Conservation (phyloP, 768 basidiomycete genomes). For the Boletus subparvulus region DNA sequence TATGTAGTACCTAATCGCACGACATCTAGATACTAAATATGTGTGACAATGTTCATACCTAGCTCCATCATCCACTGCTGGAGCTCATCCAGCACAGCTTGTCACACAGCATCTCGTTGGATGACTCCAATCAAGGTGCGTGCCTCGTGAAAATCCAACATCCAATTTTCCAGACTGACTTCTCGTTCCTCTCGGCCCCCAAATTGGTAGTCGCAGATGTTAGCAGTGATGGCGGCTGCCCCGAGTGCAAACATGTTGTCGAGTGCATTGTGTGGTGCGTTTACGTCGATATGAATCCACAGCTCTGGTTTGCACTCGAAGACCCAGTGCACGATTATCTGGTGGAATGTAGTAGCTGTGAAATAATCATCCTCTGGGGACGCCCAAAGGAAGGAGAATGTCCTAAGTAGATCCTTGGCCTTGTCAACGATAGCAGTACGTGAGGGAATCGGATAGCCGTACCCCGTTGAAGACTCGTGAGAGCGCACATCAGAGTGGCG, state of each 20-base stretch:
- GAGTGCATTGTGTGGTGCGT: not conserved
- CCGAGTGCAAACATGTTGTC: not conserved
- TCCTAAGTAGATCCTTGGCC: too few relatives aligned
- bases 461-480: not conserved
- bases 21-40: too few relatives aligned
- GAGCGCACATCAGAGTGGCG: too few relatives aligned
- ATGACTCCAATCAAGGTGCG: not conserved
- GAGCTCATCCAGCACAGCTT: too few relatives aligned
- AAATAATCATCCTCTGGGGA: not conserved
- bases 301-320: not conserved
- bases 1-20: too few relatives aligned
- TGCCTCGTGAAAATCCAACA: not conserved
- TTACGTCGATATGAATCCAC: not conserved
- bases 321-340: not conserved
- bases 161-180: not conserved
- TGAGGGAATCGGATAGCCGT: not conserved
- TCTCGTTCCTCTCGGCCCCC: not conserved
- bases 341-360: not conserved
- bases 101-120: too few relatives aligned
- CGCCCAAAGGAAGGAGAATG: not conserved
- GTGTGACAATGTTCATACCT: too few relatives aligned
- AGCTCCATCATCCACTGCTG: too few relatives aligned
- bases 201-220: not conserved
- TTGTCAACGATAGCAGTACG: too few relatives aligned
- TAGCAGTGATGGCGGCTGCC: not conserved